A percentile compares a stretch with the other conserved stretches of the same genome.
phyloP scores from a whole-genome alignment of 768 basidiomycete species.

The Mycena maculata region DNA sequence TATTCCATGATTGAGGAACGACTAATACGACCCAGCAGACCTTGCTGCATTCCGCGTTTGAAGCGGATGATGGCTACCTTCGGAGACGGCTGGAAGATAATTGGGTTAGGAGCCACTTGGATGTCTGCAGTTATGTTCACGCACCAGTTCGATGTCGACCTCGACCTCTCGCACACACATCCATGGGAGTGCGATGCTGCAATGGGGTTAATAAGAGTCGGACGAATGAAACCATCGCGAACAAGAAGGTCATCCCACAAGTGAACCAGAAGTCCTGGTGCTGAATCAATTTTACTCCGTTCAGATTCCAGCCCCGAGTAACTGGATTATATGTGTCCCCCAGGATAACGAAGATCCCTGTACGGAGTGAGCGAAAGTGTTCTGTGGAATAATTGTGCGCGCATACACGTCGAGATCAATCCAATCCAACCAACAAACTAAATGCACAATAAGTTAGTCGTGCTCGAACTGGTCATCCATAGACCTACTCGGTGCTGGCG shows the following conservation, averaged over 20 bases:
- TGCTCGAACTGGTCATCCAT: background rate
- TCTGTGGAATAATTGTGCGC: background rate
- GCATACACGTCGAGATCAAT: slow-evolving; percentile 60
- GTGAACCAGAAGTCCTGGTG: slow-evolving; percentile 86
- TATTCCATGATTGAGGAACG: slow-evolving; percentile 83
- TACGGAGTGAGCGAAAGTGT: slow-evolving; percentile 1
- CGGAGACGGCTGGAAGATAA: slow-evolving; percentile 68
- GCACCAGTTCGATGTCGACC: slow-evolving; percentile 80
- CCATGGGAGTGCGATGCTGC: slow-evolving; percentile 80
- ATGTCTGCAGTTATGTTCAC: slow-evolving; percentile 35
- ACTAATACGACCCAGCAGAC: slow-evolving; percentile 78
- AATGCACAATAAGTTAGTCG: background rate
- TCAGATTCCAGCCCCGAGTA: slow-evolving; percentile 68
- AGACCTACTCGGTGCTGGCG: slow-evolving; percentile 68
- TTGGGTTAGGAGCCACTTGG: slow-evolving; percentile 15
- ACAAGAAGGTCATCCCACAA: slow-evolving; percentile 81
- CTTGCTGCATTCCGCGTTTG: slow-evolving; percentile 87
- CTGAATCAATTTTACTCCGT: slow-evolving; percentile 63
- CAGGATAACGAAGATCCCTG: slow-evolving; percentile 75
- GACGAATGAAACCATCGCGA: slow-evolving; percentile 38
- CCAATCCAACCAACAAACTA: slow-evolving; percentile 78
- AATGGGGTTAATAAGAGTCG: slow-evolving; percentile 14
- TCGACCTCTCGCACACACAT: slow-evolving; percentile 77
- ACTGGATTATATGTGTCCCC: slow-evolving; percentile 69
- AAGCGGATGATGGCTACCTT: slow-evolving; percentile 86